Base-by-base conservation (phyloP, 805 yeast genomes). In the Candida odintsovae region DNA sequence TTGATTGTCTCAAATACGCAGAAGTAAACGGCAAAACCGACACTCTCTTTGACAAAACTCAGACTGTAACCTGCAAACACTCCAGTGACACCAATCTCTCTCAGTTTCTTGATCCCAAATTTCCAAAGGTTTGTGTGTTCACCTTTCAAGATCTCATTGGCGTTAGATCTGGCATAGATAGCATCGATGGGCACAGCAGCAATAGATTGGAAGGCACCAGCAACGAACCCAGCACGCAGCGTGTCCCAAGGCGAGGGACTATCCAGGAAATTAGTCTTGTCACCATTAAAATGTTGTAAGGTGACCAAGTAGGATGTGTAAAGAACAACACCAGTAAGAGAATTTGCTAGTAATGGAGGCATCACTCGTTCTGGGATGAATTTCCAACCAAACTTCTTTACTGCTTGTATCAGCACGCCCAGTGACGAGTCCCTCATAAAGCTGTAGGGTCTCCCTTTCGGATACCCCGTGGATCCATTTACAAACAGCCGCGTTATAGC, bases 161-260 rank as follows among this genome's bases (percentile, higher is more conserved):
- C 83, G 2, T 82, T 75, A 52, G 90, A 86, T 53, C 97, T 73
- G 2, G 95, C 79, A 58, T 84, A 86, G 3, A 92, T 80, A 8
- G 97, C 96, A 65, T 92, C 97, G 5, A 92, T 73, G 0, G 98
- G 98, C 2, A 97, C 92, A 2, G 96, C 96, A 0, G 88, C 90
- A 16, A 88, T 67, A n/a, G 95, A 85, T 56, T 94, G 96, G 21
- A 82, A 80, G 0, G 83, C 80, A 1, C 97, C 97, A 0, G 97
- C 97, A 0, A 87, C 52, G 46, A 83, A 80, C 0, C 98, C 98
- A 0, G 97, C 88, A 41, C 80, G 64, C 65, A 87, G 59, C 0
- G 89, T 80, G 54, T 86, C 89, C 47, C 69, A 59, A 1, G 75
- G 70, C 15, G 51, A 43, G 0, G 61, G 60, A 31, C 55, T 51